A percentile compares a stretch with the other conserved stretches of the same genome.
phyloP scores from a whole-genome alignment of 352 stramenopile genomes.

The Pythium periplocum region DNA sequence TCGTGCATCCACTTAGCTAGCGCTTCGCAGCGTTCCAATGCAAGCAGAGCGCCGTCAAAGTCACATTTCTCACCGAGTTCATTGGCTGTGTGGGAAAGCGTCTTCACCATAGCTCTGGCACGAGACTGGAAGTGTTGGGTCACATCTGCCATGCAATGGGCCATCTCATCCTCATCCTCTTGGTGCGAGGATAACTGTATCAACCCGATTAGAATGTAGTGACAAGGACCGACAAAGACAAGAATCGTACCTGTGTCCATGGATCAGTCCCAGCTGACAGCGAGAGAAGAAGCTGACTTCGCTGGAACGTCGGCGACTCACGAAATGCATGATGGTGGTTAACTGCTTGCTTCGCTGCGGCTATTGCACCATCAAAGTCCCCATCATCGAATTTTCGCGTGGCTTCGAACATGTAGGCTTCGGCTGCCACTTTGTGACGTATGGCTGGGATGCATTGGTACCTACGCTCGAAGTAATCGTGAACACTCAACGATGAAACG shows the following conservation, averaged over 20 bases:
- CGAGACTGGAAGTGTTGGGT: constrained; percentile 2
- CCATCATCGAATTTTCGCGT: background rate
- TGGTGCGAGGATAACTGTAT: background rate
- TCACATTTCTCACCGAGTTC: background rate
- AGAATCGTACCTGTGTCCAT: background rate
- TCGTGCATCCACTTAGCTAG: constrained; percentile 4
- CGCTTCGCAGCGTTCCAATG: constrained; percentile 1
- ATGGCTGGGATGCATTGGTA: background rate
- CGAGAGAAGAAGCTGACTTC: constrained; percentile 1
- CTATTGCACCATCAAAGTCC: background rate
- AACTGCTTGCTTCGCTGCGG: background rate
- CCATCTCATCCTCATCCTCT: constrained; percentile 3
- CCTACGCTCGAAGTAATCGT: background rate
- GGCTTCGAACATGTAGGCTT: background rate
- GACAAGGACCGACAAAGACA: too few species aligned
- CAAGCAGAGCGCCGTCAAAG: background rate
- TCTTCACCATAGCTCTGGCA: background rate
- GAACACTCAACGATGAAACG: background rate
- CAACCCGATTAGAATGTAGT: too few species aligned
- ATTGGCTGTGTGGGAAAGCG: background rate
- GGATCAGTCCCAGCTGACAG: background rate
- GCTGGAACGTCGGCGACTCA: background rate
- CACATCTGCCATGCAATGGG: constrained; percentile 2
- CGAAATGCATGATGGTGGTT: background rate
- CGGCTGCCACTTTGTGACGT: background rate